Conservation (phyloP, 2,329 filamentous ascomycete genomes). For the Arthrobotrys sphaeroides region DNA sequence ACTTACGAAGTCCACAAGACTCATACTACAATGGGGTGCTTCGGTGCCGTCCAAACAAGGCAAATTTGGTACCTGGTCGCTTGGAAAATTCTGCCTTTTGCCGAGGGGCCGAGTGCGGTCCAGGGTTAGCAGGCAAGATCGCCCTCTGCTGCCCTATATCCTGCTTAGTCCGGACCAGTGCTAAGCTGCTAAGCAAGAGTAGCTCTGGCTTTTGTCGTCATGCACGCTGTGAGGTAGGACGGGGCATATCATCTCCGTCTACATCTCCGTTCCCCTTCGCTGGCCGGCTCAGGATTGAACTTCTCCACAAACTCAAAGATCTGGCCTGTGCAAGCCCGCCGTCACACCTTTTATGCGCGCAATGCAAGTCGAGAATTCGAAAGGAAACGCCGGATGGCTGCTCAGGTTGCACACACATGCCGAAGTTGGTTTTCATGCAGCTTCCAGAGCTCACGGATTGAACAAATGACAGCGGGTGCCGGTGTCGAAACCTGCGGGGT, state of each 20-base stretch:
- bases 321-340: constrained; percentile 7
- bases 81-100: constrained; percentile 43
- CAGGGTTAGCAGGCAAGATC: not conserved
- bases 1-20: constrained; percentile 4
- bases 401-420: constrained; percentile 41
- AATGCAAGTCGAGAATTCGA: constrained; percentile 9
- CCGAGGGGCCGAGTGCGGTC: constrained; percentile 20
- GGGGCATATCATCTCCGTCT: too few species aligned
- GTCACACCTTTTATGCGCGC: constrained; percentile 51
- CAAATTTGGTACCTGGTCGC: constrained; percentile 27
- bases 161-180: not conserved
- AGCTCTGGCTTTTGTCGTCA: not conserved
- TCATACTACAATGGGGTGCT: constrained; percentile 6
- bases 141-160: not conserved
- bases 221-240: constrained; percentile 4
- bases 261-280: constrained; percentile 2
- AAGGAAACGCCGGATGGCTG: constrained; percentile 21
- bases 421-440: not conserved
- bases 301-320: constrained; percentile 39
- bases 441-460: constrained; percentile 34
- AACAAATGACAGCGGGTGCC: constrained; percentile 1
- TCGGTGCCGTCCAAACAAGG: constrained; percentile 2
- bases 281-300: constrained; percentile 1
- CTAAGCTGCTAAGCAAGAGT: not conserved
- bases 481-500: constrained; percentile 13